Base-by-base conservation (phyloP, 352 stramenopile genomes). In the Pythium oligandrum region DNA sequence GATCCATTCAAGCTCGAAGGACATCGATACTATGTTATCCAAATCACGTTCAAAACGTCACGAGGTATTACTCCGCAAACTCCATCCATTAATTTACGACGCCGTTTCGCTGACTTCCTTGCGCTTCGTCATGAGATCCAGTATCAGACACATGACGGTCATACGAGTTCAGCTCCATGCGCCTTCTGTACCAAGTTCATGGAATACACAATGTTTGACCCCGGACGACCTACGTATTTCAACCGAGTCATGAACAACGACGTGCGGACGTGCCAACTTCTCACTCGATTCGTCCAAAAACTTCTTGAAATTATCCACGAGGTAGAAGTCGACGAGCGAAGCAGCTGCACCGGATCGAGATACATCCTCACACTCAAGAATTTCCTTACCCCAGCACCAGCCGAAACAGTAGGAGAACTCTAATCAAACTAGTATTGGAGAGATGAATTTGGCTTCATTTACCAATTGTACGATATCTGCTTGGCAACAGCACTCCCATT, bases 111-210 rank as follows among this genome's bases (percentile, higher is more conserved):
- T 1, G 57, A 64, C 45, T 39, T 64, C 4, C 38, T 40, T 33
- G 55, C 57, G 35, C 35, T 64, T 26, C 57, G 57, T 4, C 34
- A 64, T 35, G 55, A 63, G 34, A 47, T 63, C 12, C 57, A 63
- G 42, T 63, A 63, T 38, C 53, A 57, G 33, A 49, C 55, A 2
- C 55, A 63, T 49, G 57, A 53, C 37, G 55, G 55, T 12, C 55
- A 63, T 33, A 49, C 48, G 4, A n/a, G n/a, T n/a, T n/a, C 26
- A 1, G 45, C 44, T 48, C 55, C 55, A n/a, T 63, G 55, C 38
- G 5, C 39, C 10, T 57, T 57, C 35, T 63, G 55, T 39, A 51
- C 44, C 4, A n/a, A 30, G 35, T 40, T 49, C 5, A 44, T 63
- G 12, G 43, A 63, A 42, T 63, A 63, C 17, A 37, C 57, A 10